Conservation (phyloP, 2,329 filamentous ascomycete species). For the Pseudocercospora vitis region DNA sequence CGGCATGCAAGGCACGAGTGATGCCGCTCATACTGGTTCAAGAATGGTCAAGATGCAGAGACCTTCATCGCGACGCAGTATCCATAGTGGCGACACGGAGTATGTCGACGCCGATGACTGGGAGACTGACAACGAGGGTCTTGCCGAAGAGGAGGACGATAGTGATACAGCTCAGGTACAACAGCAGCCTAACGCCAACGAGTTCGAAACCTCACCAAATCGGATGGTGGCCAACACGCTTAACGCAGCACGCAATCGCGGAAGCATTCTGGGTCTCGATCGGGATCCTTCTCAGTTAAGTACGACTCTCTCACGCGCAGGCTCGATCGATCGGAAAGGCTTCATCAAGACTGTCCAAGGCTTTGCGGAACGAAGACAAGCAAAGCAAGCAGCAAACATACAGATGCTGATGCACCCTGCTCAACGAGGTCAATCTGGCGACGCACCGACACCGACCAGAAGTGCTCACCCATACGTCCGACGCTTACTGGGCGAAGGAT, state of each 20-base stretch:
- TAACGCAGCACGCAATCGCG: neutral
- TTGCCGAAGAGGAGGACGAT: slow-evolving; percentile 10
- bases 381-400: neutral
- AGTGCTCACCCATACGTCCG: slow-evolving; percentile 8
- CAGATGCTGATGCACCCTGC: slow-evolving; percentile 12
- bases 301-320: neutral
- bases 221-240: neutral
- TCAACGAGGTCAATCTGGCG: slow-evolving; percentile 8
- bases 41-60: neutral
- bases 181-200: neutral
- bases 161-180: slow-evolving; percentile 9
- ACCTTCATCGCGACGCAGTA: slow-evolving; percentile 4
- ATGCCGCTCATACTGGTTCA: neutral
- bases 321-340: neutral
- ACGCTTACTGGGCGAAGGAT: slow-evolving; percentile 10
- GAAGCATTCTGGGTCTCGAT: neutral
- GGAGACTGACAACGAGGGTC: slow-evolving; percentile 12
- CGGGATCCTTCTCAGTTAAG: neutral
- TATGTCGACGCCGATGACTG: neutral
- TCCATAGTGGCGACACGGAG: slow-evolving; percentile 1
- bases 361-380: neutral
- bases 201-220: neutral
- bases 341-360: neutral
- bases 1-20: neutral
- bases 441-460: slow-evolving; percentile 15